Percentiles rank a stretch among this genome's conserved stretches.
Evolutionary conservation across 2,329 filamentous ascomycete genomes (phyloP).

Genomic region (Beauveria pseudobassiana): DNA sequence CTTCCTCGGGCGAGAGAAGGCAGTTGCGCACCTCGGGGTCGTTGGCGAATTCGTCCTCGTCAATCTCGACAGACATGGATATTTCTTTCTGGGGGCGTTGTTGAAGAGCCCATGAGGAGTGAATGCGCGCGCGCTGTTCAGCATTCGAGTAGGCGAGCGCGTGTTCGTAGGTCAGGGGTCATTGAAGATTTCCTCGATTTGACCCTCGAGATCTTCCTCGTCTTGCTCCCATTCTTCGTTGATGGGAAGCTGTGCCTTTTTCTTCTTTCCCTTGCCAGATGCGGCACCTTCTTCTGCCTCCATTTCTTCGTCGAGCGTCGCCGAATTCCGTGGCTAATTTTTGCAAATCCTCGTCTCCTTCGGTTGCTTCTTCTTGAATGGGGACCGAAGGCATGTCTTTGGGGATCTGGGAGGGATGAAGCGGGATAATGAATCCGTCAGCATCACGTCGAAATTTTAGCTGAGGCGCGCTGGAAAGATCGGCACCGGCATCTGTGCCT

Average conservation of each 20-base stretch:
- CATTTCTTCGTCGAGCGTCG: constrained; percentile 27
- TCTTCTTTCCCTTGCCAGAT: constrained; percentile 18
- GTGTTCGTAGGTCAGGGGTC: constrained; percentile 49
- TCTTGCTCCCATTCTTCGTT: constrained; percentile 56
- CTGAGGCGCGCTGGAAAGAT: constrained; percentile 27
- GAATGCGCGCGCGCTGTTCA: constrained; percentile 46
- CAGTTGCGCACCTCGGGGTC: constrained; percentile 84
- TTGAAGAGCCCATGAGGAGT: constrained; percentile 43
- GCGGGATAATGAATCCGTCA: constrained; percentile 62
- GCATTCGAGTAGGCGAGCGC: constrained; percentile 51
- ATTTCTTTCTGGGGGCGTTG: constrained; percentile 40
- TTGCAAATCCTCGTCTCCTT: constrained; percentile 25
- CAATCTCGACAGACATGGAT: constrained; percentile 58
- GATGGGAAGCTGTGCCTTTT: constrained; percentile 43
- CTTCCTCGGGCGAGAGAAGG: constrained; percentile 64
- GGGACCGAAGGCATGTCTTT: constrained; percentile 21
- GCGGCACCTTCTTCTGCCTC: constrained; percentile 15
- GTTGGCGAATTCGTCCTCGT: constrained; percentile 76
- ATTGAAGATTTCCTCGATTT: constrained; percentile 64
- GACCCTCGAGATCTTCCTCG: constrained; percentile 58
- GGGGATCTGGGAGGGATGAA: constrained; percentile 33
- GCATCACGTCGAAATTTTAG: constrained; percentile 46
- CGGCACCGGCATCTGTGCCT: constrained; percentile 24
- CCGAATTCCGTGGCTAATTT: constrained; percentile 38
- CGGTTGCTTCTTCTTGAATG: constrained; percentile 9